Base-by-base conservation (phyloP, 805 yeast species). In the Saturnispora sanitii region DNA sequence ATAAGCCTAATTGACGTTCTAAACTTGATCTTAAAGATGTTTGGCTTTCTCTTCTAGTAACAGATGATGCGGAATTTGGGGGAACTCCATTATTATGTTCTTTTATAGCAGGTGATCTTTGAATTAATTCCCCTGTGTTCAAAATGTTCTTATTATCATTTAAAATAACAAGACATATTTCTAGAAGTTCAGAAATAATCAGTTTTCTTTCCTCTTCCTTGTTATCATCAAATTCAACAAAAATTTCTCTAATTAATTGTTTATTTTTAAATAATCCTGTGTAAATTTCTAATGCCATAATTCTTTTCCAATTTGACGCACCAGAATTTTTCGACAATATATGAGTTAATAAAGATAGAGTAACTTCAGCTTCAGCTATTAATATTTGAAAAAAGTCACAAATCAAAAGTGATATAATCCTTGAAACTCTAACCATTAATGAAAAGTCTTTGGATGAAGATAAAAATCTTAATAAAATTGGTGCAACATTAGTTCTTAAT, bases 281-380 rank as follows among this genome's bases (percentile, higher is more conserved):
- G 52, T 75, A 82, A 9, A 85, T 70, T 56, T 90, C 98, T 35
- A 86, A 59, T 1, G 87, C 74, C 12, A 87, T 57, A 2, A 77
- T 69, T 45, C 77, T 75, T 47, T 82, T 84, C 96, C 96, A 90
- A 6, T 53, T 43, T 2, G 79, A 77, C 2, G 71, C 51, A 1
- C 69, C 68, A 0, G 78, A 68, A 5, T 75, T 77, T 26, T 67
- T 65, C 1, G 79, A 67, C n/a, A 84, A 54, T n/a, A 73, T 70
- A 54, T 83, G 94, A 15, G 82, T 83, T 26, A 87, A 59, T 20
- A 82, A 65, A 0, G 94, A 78, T 13, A 90, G 60, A 2, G 88
- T 75, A 6, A 86, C 87, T 52, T 87, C 96, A 20, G 83, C 69
- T 57, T 90, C 96, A 25, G 82, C 71, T 38, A 75, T 80, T 28